Evolutionary conservation across 2,329 filamentous ascomycete species (phyloP).

Genomic region (Sporothrix schenckii): DNA sequence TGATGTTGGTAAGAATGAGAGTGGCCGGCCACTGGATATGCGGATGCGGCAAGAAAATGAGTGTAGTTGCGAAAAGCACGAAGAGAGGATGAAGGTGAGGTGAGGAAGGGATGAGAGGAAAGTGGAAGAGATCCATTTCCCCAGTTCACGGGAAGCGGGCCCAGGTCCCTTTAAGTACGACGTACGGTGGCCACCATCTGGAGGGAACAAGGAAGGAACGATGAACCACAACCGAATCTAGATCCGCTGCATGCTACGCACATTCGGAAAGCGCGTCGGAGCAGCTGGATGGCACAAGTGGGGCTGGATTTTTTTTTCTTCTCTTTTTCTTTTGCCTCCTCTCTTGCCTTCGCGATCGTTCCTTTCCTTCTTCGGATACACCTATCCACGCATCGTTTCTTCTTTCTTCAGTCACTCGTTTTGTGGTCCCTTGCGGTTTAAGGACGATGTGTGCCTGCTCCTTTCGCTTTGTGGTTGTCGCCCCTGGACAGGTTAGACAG

Average conservation of each 20-base stretch:
- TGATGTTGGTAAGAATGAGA: conserved; percentile 23
- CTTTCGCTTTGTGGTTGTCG: conserved; percentile 4
- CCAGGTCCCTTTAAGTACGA: not conserved
- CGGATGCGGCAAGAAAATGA: conserved; percentile 16
- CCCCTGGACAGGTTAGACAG: not conserved
- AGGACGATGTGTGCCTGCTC: not conserved
- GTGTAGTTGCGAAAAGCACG: conserved; percentile 13
- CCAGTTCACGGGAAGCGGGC: conserved; percentile 11
- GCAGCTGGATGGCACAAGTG: conserved; percentile 14
- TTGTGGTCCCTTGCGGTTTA: not conserved
- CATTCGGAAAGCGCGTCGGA: not conserved
- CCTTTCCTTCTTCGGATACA: not conserved
- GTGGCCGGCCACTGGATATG: conserved; percentile 30
- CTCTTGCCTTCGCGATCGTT: not conserved
- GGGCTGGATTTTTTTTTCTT: conserved; percentile 6
- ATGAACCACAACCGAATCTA: not conserved
- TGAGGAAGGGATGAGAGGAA: conserved; percentile 19
- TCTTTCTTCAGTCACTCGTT: not conserved
- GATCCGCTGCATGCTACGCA: not conserved
- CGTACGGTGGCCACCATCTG: conserved; percentile 15
- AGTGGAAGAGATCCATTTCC: conserved; percentile 20
- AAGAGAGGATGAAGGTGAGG: conserved; percentile 19
- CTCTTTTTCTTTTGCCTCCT: not conserved
- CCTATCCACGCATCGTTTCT: conserved; percentile 15
- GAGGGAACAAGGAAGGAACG: conserved; percentile 3